These are phyloP conservation scores for Kondoa subrosea DNA, from an alignment of 768 basidiomycete genomes.

Conservation along the genomic window DNA sequence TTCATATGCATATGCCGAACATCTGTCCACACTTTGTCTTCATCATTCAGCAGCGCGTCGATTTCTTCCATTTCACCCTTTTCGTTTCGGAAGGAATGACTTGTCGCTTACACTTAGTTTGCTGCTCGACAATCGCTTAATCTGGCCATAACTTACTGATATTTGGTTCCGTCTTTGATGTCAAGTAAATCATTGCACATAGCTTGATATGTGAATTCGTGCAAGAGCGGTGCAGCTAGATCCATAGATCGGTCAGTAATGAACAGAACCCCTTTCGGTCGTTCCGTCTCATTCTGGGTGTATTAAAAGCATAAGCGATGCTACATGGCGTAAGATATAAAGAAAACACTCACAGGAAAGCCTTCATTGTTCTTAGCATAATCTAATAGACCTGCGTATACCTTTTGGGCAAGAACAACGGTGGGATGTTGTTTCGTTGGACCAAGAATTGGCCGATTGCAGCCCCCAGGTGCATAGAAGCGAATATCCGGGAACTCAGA, in stretches of 20 bases:
- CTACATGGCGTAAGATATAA: constrained; percentile 9
- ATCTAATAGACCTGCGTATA: constrained; percentile 70
- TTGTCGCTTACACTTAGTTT: constrained; percentile 29
- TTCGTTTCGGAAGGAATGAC: constrained; percentile 86
- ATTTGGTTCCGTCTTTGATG: constrained; percentile 60
- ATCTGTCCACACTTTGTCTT: constrained; percentile 76
- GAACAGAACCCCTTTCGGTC: constrained; percentile 64
- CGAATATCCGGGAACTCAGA: constrained; percentile 86
- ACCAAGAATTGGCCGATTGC: constrained; percentile 54
- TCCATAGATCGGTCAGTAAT: constrained; percentile 98
- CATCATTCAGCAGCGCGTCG: constrained; percentile 64
- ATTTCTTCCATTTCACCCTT: constrained; percentile 72
- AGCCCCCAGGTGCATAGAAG: constrained; percentile 72
- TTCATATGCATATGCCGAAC: constrained; percentile 97
- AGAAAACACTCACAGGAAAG: constrained; percentile 52
- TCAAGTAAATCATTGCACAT: constrained; percentile 91
- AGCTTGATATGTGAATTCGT: constrained; percentile 98
- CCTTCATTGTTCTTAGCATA: constrained; percentile 70
- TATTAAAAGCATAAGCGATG: background rate
- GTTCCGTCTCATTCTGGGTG: constrained; percentile 33
- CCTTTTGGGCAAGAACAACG: constrained; percentile 65
- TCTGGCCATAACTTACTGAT: constrained; percentile 47
- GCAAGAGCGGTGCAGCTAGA: constrained; percentile 68
- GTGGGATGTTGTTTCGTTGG: constrained; percentile 52
- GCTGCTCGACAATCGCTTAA: background rate